Conservation (phyloP, 257 asterid species). For the Cordia subcordata region DNA sequence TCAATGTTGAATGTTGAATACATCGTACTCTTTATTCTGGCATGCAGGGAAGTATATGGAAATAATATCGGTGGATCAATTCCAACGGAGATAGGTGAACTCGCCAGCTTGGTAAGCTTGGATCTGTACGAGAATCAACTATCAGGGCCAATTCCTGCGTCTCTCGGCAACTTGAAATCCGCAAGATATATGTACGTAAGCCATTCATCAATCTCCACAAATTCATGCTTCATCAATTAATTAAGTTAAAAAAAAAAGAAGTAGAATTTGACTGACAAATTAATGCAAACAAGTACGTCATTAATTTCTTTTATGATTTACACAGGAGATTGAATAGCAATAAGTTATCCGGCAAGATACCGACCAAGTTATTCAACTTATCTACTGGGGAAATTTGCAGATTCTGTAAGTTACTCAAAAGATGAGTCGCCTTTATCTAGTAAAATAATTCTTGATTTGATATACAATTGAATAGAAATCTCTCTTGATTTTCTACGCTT, state of each 20-base stretch:
- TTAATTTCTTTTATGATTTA: not conserved
- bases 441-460: not conserved
- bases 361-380: constrained; percentile 23
- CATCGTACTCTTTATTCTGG: not conserved
- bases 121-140: constrained; percentile 23
- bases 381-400: constrained; percentile 21
- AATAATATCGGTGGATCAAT: constrained; percentile 32
- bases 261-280: not conserved
- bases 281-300: too few species aligned
- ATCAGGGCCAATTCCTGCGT: constrained; percentile 33
- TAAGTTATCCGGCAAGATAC: constrained; percentile 30
- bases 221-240: not conserved
- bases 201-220: not conserved
- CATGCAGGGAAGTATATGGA: constrained; percentile 11
- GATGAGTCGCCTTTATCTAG: not conserved
- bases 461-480: too few species aligned
- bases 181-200: constrained; percentile 28
- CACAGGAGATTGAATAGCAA: constrained; percentile 34
- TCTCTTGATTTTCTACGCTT: not conserved
- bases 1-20: not conserved
- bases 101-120: constrained; percentile 23
- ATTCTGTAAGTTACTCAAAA: constrained; percentile 25
- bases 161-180: constrained; percentile 31
- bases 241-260: not conserved
- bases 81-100: constrained; percentile 36